A percentile compares a stretch with the other conserved stretches of the same genome.
Evolutionary conservation across 1,284 basidiomycete genomes (phyloP).

Genomic region (Ceratobasidium sp.): DNA sequence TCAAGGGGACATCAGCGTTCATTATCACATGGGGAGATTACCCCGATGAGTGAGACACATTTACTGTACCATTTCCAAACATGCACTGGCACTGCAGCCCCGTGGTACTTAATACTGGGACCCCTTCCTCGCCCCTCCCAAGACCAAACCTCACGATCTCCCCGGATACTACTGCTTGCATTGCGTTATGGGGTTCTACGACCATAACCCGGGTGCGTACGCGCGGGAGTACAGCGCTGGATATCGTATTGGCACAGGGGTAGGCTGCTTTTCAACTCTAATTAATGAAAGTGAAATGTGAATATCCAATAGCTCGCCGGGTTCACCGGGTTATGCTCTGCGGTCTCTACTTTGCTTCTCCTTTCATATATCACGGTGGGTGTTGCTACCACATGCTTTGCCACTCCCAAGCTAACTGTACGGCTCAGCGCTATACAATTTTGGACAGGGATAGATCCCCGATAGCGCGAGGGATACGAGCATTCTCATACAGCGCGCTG

Average conservation of each 20-base stretch:
- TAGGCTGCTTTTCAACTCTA: not conserved
- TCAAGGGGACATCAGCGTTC: no score
- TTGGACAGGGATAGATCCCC: slow-evolving; percentile 3
- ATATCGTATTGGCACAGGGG: slow-evolving; percentile 12
- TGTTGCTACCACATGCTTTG: no score
- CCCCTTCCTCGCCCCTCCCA: not conserved
- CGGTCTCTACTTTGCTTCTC: slow-evolving; percentile 24
- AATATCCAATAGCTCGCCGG: slow-evolving; percentile 1
- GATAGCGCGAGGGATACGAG: slow-evolving; percentile 18
- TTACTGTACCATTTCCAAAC: no score
- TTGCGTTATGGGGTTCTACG: slow-evolving; percentile 16
- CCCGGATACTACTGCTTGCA: not conserved
- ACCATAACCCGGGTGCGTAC: slow-evolving; percentile 2
- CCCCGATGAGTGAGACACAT: no score
- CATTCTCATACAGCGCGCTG: slow-evolving; percentile 26
- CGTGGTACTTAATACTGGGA: no score
- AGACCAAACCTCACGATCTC: not conserved
- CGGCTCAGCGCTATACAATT: not conserved
- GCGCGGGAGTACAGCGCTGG: slow-evolving; percentile 10
- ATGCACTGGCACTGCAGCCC: no score
- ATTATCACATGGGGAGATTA: no score
- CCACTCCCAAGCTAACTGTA: no score
- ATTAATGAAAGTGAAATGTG: not conserved
- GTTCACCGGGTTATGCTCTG: slow-evolving; percentile 9
- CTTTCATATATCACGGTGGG: slow-evolving; percentile 28